phyloP scores from a whole-genome alignment of 371 early-diverging fungal genomes.

The Circinella minor region DNA sequence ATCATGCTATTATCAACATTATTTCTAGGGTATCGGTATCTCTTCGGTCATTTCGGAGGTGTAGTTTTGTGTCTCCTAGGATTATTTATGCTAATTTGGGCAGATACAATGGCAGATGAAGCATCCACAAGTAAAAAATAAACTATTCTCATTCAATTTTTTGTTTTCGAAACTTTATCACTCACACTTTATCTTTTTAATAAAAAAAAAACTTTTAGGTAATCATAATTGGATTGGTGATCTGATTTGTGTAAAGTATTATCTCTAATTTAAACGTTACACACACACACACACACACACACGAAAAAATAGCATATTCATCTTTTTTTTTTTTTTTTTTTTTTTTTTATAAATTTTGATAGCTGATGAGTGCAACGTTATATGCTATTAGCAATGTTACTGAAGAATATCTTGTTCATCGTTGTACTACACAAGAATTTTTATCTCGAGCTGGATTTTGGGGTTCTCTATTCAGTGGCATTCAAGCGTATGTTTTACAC shows the following conservation, averaged over 20 bases:
- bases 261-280: no score
- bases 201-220: conserved; percentile 9
- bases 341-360: not conserved
- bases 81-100: conserved; percentile 40
- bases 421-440: conserved; percentile 35
- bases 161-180: not conserved
- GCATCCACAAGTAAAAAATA: conserved; percentile 26
- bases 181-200: not conserved
- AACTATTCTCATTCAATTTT: no score
- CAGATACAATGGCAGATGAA: conserved; percentile 30
- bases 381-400: conserved; percentile 52
- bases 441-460: conserved; percentile 37
- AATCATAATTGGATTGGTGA: conserved; percentile 56
- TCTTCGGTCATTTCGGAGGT: conserved; percentile 30
- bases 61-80: conserved; percentile 38
- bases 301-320: not conserved
- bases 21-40: conserved; percentile 35
- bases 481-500: conserved; percentile 39
- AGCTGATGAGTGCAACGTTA: conserved; percentile 46
- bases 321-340: conserved; percentile 1
- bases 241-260: conserved; percentile 39
- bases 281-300: no score
- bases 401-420: conserved; percentile 48
- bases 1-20: conserved; percentile 43
- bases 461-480: conserved; percentile 39